Conservation (phyloP, 305 asterid genomes). For the Ajuga reptans region DNA sequence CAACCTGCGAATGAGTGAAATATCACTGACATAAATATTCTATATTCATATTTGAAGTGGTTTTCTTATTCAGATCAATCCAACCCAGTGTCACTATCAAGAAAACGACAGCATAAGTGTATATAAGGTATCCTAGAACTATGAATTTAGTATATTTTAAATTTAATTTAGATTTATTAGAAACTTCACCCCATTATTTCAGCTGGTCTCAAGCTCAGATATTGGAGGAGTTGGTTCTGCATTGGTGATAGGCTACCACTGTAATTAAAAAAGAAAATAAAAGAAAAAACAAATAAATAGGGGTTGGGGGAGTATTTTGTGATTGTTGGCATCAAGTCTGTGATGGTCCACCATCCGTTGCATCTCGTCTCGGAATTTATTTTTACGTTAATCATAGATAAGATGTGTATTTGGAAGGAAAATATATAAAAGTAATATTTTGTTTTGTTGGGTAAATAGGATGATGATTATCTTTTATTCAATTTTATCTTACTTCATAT, state of each 20-base stretch:
- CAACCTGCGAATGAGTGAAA: slow-evolving; percentile 43
- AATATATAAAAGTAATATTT: background rate
- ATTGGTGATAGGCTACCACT: background rate
- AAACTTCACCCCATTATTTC: background rate
- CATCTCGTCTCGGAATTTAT: background rate
- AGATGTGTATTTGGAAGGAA: background rate
- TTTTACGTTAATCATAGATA: background rate
- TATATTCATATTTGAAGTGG: slow-evolving; percentile 1
- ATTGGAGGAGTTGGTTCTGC: background rate
- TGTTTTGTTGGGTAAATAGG: background rate
- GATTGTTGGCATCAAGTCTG: background rate
- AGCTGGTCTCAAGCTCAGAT: background rate
- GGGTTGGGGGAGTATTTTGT: background rate
- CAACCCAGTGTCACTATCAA: background rate
- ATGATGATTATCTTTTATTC: background rate
- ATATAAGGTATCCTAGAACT: background rate
- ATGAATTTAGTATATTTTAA: background rate
- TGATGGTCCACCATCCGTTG: background rate
- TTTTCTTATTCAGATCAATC: background rate
- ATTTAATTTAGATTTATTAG: background rate
- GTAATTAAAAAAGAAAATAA: too few species aligned
- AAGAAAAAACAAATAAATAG: background rate
- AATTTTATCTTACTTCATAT: too few species aligned
- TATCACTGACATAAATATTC: slow-evolving; percentile 13
- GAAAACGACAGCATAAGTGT: background rate